Evolutionary conservation across 169 alveolate genomes (phyloP).

Genomic region (Plasmodium gonderi): DNA sequence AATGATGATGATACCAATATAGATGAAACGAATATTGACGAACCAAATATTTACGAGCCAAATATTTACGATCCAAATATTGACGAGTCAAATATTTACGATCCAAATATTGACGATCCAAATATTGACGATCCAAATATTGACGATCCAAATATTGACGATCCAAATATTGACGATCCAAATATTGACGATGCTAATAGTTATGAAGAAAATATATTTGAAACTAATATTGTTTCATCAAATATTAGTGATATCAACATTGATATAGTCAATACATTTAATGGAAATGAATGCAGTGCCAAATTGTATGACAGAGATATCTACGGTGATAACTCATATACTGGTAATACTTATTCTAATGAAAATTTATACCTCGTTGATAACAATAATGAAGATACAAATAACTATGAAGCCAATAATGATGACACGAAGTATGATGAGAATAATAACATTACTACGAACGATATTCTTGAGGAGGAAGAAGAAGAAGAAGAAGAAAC

Average conservation of each 20-base stretch:
- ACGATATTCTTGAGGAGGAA: constrained; percentile 3
- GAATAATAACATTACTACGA: background rate
- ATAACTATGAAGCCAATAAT: background rate
- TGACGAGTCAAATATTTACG: background rate
- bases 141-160: background rate
- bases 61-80: background rate
- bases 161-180: too few relatives aligned
- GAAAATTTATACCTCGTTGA: background rate
- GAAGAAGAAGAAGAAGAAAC: constrained; percentile 15
- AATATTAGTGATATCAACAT: background rate
- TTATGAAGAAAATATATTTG: background rate
- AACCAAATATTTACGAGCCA: background rate
- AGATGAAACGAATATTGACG: background rate
- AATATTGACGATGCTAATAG: background rate
- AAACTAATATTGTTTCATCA: too few relatives aligned
- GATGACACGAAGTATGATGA: background rate
- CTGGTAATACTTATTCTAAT: background rate
- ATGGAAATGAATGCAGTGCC: background rate
- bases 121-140: background rate
- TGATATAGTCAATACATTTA: background rate
- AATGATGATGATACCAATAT: background rate
- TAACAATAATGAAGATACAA: background rate
- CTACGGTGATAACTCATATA: too few relatives aligned
- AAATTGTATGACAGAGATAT: background rate
- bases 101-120: background rate